phyloP scores from a whole-genome alignment of 225 moss, liverwort and hornwort genomes.

The Physcomitrellopsis africana region DNA sequence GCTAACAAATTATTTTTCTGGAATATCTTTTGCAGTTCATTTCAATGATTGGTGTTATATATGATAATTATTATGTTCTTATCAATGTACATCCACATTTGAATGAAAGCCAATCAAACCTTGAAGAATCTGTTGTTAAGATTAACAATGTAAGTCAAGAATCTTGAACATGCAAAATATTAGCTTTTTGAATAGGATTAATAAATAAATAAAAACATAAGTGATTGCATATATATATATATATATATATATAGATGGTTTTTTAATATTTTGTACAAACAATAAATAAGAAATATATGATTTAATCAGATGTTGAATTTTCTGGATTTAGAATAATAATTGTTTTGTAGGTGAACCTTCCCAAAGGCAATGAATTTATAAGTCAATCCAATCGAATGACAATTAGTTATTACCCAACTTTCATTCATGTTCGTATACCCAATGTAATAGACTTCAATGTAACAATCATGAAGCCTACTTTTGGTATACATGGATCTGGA shows the following conservation, averaged over 20 bases:
- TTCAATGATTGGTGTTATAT: slow-evolving; percentile 42
- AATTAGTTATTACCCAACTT: slow-evolving; percentile 29
- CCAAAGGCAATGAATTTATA: slow-evolving; percentile 31
- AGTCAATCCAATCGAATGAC: slow-evolving; percentile 36
- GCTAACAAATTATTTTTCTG: too few relatives aligned
- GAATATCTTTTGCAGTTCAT: slow-evolving; percentile 30
- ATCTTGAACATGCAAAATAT: neutral
- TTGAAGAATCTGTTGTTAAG: slow-evolving; percentile 17
- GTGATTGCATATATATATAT: neutral
- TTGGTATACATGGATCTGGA: slow-evolving; percentile 39
- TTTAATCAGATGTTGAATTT: too few relatives aligned
- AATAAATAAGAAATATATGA: too few relatives aligned
- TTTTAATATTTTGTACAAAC: too few relatives aligned
- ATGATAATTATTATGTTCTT: slow-evolving; percentile 39
- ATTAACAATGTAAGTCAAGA: slow-evolving; percentile 37
- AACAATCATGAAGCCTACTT: slow-evolving; percentile 36
- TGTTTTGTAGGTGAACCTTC: slow-evolving; percentile 31
- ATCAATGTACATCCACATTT: slow-evolving; percentile 17
- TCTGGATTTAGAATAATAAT: neutral
- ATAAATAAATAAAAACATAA: too few relatives aligned
- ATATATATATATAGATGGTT: neutral
- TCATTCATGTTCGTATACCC: slow-evolving; percentile 28
- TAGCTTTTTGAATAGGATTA: too few relatives aligned
- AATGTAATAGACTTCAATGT: slow-evolving; percentile 28
- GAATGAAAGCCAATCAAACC: slow-evolving; percentile 19